Percentiles rank a stretch among this genome's conserved stretches.
phyloP scores from a whole-genome alignment of 805 yeast genomes.

The Lipomyces yamadae region DNA sequence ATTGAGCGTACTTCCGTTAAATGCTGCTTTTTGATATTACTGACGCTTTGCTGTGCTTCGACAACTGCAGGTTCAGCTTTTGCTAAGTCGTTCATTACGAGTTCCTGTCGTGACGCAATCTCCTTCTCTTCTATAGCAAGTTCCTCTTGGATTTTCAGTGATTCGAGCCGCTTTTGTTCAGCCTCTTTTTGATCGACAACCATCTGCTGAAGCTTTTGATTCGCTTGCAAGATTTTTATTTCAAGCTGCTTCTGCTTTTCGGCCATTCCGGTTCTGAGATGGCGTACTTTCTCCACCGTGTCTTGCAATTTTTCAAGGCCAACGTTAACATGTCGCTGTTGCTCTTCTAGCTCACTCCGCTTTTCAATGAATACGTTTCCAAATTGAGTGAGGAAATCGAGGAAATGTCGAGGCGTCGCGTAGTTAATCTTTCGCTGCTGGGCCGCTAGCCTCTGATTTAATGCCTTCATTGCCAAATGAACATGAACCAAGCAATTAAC shows the following conservation, averaged over 20 bases:
- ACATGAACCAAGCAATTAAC: slow-evolving; percentile 54
- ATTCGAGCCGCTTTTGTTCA: slow-evolving; percentile 85
- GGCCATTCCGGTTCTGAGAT: slow-evolving; percentile 59
- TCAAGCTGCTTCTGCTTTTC: slow-evolving; percentile 56
- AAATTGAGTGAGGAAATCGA: slow-evolving; percentile 53
- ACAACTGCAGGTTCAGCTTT: slow-evolving; percentile 81
- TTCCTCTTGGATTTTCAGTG: slow-evolving; percentile 72
- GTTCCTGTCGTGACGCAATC: slow-evolving; percentile 57
- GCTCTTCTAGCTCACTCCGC: slow-evolving; percentile 59
- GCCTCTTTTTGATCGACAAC: slow-evolving; percentile 87
- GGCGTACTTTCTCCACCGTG: slow-evolving; percentile 72
- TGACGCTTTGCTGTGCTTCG: slow-evolving; percentile 89
- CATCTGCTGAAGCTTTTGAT: slow-evolving; percentile 72
- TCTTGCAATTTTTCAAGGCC: slow-evolving; percentile 80
- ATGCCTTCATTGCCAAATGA: slow-evolving; percentile 48
- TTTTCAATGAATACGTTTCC: slow-evolving; percentile 50
- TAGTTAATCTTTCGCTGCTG: slow-evolving; percentile 23
- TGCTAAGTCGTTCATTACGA: slow-evolving; percentile 68
- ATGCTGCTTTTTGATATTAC: slow-evolving; percentile 89
- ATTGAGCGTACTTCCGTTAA: slow-evolving; percentile 86
- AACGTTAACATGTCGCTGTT: slow-evolving; percentile 69
- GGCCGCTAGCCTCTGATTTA: slow-evolving; percentile 13
- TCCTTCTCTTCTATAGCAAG: slow-evolving; percentile 68
- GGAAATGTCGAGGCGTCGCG: slow-evolving; percentile 59
- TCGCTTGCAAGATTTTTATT: slow-evolving; percentile 70